Base-by-base conservation (phyloP, 441 rosid genomes). In the Mallotus repandus region DNA sequence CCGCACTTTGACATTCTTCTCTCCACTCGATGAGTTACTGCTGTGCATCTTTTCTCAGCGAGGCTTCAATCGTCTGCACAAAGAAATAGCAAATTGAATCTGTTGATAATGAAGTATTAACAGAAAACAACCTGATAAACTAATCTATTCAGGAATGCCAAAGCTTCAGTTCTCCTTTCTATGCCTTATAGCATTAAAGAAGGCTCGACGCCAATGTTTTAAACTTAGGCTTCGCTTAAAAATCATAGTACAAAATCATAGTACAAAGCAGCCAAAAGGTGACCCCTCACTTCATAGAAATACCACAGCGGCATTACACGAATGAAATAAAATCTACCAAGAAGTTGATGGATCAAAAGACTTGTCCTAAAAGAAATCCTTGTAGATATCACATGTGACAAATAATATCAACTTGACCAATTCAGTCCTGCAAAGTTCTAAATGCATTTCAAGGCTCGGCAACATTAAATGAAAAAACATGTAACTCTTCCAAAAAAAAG, bases 31-130 rank as follows among this genome's bases (percentile, higher is more conserved):
- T 52, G 81, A 41, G 21, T 56, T 61, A 58, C 57, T 13, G 19
- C 50, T 54, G 59, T 76, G 74, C 91, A 84, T 89, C 59, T 70
- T 71, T 35, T 58, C n/a, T n/a, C n/a, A n/a, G n/a, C n/a, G n/a
- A n/a, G n/a, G n/a, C n/a, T n/a, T n/a, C n/a, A n/a, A n/a, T n/a
- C n/a, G n/a, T n/a, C 52, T 52, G 75, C 45, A 46, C 12, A 73
- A 55, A 66, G 25, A 29, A 72, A 54, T 49, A 66, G 21, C 14
- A 41, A n/a, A 52, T 21, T 29, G 14, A 18, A 22, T 29, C n/a
- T 43, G 45, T 52, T n/a, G 9, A 46, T 18, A 69, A 2, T 38
- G 18, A 18, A 69, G 63, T 56, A 55, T 38, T 69, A 21, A 54
- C 45, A 18, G 54, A 45, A 46, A 57, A 45, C 25, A 45, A 14